These are phyloP conservation scores for Sophora flavescens DNA, from an alignment of 306 rosid genomes.

Conservation along the genomic window DNA sequence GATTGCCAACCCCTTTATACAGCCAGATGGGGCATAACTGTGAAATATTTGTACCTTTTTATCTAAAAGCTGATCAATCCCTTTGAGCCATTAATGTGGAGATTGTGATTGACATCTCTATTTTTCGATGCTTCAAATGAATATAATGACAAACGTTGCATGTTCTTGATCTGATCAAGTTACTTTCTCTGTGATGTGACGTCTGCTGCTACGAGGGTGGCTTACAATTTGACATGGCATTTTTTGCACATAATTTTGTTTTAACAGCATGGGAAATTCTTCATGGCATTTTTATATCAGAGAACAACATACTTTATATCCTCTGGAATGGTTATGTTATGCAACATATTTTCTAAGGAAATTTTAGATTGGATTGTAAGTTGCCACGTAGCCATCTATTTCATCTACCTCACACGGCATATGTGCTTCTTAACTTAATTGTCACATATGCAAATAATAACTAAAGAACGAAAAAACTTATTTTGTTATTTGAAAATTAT, in stretches of 20 bases:
- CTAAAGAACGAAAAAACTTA: no score
- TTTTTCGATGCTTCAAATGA: conserved; percentile 8
- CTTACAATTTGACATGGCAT: neutral
- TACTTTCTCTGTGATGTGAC: neutral
- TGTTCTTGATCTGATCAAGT: conserved; percentile 1
- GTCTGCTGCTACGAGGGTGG: neutral
- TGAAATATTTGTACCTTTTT: conserved; percentile 23
- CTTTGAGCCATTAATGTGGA: conserved; percentile 24
- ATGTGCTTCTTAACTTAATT: no score
- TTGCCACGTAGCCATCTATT: no score
- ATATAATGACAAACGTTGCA: conserved; percentile 11
- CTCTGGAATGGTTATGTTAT: no score
- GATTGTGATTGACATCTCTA: conserved; percentile 19
- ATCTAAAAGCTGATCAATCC: conserved; percentile 14
- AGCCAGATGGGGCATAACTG: conserved; percentile 82
- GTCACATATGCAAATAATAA: no score
- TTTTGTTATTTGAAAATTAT: no score
- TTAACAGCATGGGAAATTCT: no score
- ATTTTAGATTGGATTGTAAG: no score
- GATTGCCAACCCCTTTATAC: conserved; percentile 94
- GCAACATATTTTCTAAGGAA: no score
- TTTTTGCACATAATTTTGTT: neutral
- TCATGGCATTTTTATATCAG: no score
- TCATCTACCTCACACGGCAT: no score
- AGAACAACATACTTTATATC: no score